phyloP scores from a whole-genome alignment of 1,284 basidiomycete species.

The Tilletia horrida region DNA sequence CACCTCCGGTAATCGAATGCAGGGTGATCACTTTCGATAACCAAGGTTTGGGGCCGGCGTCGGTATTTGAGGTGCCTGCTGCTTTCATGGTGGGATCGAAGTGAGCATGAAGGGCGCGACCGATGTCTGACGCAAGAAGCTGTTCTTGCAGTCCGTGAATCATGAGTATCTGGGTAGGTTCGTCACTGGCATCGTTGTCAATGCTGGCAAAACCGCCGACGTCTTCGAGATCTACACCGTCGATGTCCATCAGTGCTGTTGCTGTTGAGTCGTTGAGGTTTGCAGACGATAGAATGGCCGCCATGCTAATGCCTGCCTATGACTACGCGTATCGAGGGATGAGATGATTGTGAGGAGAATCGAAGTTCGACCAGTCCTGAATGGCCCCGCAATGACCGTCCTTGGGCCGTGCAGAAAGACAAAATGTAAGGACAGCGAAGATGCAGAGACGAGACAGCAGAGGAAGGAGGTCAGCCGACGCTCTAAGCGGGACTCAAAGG shows the following conservation, averaged over 20 bases:
- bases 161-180: constrained; percentile 6
- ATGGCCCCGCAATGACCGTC: no score
- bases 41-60: neutral
- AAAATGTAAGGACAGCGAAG: no score
- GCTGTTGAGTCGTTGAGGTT: neutral
- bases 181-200: constrained; percentile 16
- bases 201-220: neutral
- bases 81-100: neutral
- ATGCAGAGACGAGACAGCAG: no score
- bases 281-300: neutral
- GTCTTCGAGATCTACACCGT: constrained; percentile 5
- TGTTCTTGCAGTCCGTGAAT: neutral
- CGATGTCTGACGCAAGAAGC: neutral
- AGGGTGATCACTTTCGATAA: neutral
- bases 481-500: no score
- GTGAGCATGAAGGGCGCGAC: neutral
- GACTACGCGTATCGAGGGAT: neutral
- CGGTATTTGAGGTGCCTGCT: neutral
- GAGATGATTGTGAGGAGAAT: no score
- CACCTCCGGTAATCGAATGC: neutral
- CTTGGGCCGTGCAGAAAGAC: no score
- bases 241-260: constrained; percentile 2
- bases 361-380: no score
- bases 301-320: neutral
- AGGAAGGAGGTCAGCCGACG: no score